Conservation (phyloP, 768 basidiomycete species). For the Trametes cubensis region DNA sequence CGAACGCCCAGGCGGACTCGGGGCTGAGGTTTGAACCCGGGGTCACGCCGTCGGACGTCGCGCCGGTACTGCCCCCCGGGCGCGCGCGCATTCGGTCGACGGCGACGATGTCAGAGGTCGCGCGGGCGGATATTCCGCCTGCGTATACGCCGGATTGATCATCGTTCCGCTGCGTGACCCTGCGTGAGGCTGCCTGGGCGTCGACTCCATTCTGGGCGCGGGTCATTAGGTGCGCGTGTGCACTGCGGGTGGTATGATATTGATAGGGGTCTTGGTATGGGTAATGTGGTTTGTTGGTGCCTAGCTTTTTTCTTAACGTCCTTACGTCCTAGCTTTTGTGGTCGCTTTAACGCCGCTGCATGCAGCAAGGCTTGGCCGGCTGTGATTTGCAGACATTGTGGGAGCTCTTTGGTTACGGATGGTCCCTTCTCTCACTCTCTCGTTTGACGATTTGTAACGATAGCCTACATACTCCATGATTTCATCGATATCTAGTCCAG, state of each 20-base stretch:
- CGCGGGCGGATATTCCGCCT: conserved; percentile 14
- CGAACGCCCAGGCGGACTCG: conserved; percentile 9
- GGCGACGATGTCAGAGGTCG: conserved; percentile 17
- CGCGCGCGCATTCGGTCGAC: background rate
- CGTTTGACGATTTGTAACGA: background rate
- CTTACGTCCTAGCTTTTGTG: too few relatives aligned
- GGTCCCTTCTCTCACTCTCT: too few relatives aligned
- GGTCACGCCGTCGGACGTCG: conserved; percentile 13
- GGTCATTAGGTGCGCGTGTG: background rate
- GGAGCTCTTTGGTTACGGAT: too few relatives aligned
- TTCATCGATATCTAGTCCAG: too few relatives aligned
- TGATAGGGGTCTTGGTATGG: too few relatives aligned
- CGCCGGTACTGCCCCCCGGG: conserved; percentile 9
- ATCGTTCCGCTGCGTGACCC: background rate
- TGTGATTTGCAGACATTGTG: too few relatives aligned
- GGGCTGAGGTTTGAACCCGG: conserved; percentile 14
- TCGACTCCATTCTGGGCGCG: too few relatives aligned
- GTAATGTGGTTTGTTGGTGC: too few relatives aligned
- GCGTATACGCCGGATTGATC: conserved; percentile 15
- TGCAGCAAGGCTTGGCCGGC: too few relatives aligned
- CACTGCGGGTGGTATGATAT: too few relatives aligned
- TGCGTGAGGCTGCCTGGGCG: background rate
- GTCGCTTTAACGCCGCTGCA: too few relatives aligned
- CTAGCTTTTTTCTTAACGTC: too few relatives aligned
- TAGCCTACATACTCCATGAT: background rate